Conservation (phyloP, 2,329 filamentous ascomycete genomes). For the Calonectria naviculata region DNA sequence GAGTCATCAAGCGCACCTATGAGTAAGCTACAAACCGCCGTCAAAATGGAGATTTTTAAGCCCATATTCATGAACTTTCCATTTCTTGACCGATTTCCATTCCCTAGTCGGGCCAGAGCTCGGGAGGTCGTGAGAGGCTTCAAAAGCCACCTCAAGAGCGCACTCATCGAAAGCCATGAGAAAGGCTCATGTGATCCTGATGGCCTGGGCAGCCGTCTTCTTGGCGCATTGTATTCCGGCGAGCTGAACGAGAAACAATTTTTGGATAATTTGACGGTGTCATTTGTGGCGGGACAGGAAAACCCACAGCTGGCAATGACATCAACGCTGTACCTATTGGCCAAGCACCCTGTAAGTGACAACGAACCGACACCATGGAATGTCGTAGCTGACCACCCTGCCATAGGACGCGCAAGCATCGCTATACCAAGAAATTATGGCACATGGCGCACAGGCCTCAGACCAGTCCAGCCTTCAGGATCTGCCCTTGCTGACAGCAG, state of each 20-base stretch:
- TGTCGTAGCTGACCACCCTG: background rate
- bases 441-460: background rate
- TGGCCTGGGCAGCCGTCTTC: background rate
- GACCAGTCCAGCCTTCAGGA: background rate
- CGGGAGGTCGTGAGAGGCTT: background rate
- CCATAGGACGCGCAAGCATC: background rate
- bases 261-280: conserved; percentile 52
- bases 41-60: background rate
- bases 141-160: background rate
- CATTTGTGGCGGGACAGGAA: conserved; percentile 54
- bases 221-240: conserved; percentile 21
- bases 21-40: background rate
- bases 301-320: conserved; percentile 52
- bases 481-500: background rate
- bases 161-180: background rate
- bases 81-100: background rate
- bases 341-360: conserved; percentile 36
- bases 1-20: background rate
- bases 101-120: background rate
- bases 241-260: conserved; percentile 49
- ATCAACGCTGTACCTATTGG: conserved; percentile 50
- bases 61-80: background rate
- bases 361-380: background rate
- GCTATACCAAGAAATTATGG: background rate
- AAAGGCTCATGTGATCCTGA: background rate